A percentile compares a stretch with the other conserved stretches of the same genome.
Evolutionary conservation across 106 monocot species (phyloP).

Genomic region (Apostasia ramifera): DNA sequence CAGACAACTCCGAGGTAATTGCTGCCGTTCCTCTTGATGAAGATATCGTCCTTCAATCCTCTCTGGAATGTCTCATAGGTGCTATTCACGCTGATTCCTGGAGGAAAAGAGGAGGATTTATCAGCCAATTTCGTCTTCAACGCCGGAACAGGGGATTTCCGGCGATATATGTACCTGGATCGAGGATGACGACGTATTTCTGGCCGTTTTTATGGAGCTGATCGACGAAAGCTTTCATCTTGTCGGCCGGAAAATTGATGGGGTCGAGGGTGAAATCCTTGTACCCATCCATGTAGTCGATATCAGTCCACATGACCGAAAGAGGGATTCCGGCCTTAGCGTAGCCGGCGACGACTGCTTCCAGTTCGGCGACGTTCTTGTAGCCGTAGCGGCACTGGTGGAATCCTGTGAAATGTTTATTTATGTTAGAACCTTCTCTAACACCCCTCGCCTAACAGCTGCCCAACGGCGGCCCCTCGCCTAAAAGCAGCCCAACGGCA

Average conservation of each 20-base stretch:
- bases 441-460: too few species aligned
- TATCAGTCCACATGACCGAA: conserved; percentile 74
- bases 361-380: conserved; percentile 49
- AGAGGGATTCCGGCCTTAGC: conserved; percentile 50
- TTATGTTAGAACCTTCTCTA: too few species aligned
- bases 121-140: too few species aligned
- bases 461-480: too few species aligned
- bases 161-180: conserved; percentile 39
- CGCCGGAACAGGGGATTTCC: too few species aligned
- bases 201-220: conserved; percentile 55
- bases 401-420: conserved; percentile 27
- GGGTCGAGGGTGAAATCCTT: conserved; percentile 86
- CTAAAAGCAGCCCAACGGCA: too few species aligned
- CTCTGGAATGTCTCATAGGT: conserved; percentile 30
- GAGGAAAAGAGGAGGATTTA: conserved; percentile 30
- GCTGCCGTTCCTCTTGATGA: conserved; percentile 24
- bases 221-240: conserved; percentile 44
- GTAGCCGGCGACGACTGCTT: conserved; percentile 55
- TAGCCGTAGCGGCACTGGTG: conserved; percentile 74
- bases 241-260: conserved; percentile 47
- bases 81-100: conserved; percentile 52
- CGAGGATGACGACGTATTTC: conserved; percentile 70
- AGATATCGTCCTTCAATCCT: conserved; percentile 25
- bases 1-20: conserved; percentile 38
- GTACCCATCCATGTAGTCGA: conserved; percentile 79